phyloP scores from a whole-genome alignment of 129 eudicot species.

The Gnaphalium uliginosum region DNA sequence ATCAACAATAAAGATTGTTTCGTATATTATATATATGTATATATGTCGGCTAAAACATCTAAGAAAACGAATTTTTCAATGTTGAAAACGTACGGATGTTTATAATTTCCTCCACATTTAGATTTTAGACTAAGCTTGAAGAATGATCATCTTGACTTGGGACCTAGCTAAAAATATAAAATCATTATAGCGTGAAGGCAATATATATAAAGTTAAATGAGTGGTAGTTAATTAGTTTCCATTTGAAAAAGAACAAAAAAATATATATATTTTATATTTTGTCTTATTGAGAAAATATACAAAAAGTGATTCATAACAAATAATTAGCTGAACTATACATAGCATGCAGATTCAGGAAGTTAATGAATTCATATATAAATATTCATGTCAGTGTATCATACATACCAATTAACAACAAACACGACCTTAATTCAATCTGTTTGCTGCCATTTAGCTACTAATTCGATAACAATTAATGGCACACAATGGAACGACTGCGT shows the following conservation, averaged over 20 bases:
- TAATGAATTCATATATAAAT: conserved; percentile 7
- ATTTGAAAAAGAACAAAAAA: background rate
- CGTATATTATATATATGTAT: too few relatives aligned
- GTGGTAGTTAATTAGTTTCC: conserved; percentile 8
- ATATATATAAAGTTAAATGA: background rate
- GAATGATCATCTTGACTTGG: background rate
- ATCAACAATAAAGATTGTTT: too few relatives aligned
- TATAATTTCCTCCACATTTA: background rate
- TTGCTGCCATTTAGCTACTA: background rate
- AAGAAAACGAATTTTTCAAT: too few relatives aligned
- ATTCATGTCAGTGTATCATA: background rate
- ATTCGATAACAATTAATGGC: conserved; percentile 25
- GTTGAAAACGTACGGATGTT: background rate
- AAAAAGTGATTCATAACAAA: background rate
- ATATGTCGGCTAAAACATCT: too few relatives aligned
- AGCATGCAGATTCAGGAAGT: background rate
- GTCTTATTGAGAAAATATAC: background rate
- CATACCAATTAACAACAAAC: conserved; percentile 2
- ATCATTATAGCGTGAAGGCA: background rate
- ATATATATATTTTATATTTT: too few relatives aligned
- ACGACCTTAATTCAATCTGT: background rate
- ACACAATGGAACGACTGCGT: conserved; percentile 9
- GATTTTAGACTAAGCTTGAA: background rate
- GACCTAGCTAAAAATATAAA: background rate
- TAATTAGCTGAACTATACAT: background rate